Base-by-base conservation (phyloP, 345 rosid species). In the Mallotus nudiflorus region DNA sequence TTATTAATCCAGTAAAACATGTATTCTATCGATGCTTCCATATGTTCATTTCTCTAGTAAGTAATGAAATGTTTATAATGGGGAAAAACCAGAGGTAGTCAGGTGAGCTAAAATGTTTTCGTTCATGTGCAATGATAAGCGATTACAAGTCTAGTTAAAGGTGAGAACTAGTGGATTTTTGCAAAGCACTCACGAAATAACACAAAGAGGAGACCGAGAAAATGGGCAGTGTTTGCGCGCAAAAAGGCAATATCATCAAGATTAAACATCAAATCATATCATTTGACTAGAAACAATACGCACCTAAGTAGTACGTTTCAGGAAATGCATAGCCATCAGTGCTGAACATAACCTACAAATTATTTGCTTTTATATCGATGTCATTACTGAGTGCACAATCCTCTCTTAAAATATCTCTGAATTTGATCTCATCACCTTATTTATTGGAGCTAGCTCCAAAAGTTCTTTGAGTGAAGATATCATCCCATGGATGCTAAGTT, bases 331-430 rank as follows among this genome's bases (percentile, higher is more conserved):
- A 86, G 15, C 92, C 99, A 84, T 95, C 99, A 6, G 89, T 92
- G 81, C 97, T 95, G 87, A 92, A 92, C 99, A 95, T 95, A 68
- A 95, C 92, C 99, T 95, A 89, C 77, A 87, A 77, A 4, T 69
- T 67, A 71, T 60, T 14, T 76, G 28, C 62, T 35, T 71, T 71
- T 65, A 78, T 27, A 66, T 69, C 68, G 74, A 45, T 44, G 74
- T 35, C 19, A 42, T 61, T 29, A 73, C 33, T 48, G 13, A 42
- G 14, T 4, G 46, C 11, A 42, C 46, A 4, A 42, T 42, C 11
- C 37, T 9, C 4, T 42, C 42, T 4, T 39, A 39, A 9, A 39
- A 28, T 11, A 2, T 4, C 11, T 54, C 3, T 54, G 31, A n/a
- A n/a, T n/a, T n/a, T 39, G 42, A 39, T 53, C 63, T 39, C 16